Conservation (phyloP, 805 yeast genomes). For the Kluyveromyces nonfermentans region DNA sequence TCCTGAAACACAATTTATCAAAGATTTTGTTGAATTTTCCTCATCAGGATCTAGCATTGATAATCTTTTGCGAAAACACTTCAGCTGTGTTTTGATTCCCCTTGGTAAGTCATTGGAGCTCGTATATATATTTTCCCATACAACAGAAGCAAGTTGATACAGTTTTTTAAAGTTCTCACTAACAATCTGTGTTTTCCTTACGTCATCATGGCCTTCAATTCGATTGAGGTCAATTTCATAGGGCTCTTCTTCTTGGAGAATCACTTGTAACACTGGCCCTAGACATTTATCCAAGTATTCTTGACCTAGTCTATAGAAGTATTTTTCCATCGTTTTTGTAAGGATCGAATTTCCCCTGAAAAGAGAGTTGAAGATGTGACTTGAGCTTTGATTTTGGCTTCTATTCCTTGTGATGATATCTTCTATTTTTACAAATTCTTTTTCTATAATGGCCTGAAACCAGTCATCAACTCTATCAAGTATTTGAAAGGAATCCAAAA, state of each 20-base stretch:
- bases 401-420: constrained; percentile 14
- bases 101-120: constrained; percentile 71
- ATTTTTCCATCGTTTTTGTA: constrained; percentile 72
- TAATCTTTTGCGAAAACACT: constrained; percentile 50
- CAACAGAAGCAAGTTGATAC: constrained; percentile 38
- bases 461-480: constrained; percentile 60
- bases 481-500: constrained; percentile 68
- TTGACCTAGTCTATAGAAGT: constrained; percentile 66
- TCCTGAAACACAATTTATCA: constrained; percentile 71
- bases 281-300: constrained; percentile 67
- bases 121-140: constrained; percentile 58
- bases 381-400: constrained; percentile 16
- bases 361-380: constrained; percentile 43
- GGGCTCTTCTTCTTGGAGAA: constrained; percentile 41
- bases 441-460: constrained; percentile 60
- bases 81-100: constrained; percentile 54
- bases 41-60: constrained; percentile 50
- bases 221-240: constrained; percentile 80
- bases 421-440: constrained; percentile 43
- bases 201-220: constrained; percentile 30
- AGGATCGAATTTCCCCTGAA: constrained; percentile 82
- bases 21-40: constrained; percentile 34
- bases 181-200: constrained; percentile 31
- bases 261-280: constrained; percentile 53
- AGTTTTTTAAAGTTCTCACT: constrained; percentile 42